phyloP scores from a whole-genome alignment of 352 stramenopile genomes.

The Phytophthora ramorum region DNA sequence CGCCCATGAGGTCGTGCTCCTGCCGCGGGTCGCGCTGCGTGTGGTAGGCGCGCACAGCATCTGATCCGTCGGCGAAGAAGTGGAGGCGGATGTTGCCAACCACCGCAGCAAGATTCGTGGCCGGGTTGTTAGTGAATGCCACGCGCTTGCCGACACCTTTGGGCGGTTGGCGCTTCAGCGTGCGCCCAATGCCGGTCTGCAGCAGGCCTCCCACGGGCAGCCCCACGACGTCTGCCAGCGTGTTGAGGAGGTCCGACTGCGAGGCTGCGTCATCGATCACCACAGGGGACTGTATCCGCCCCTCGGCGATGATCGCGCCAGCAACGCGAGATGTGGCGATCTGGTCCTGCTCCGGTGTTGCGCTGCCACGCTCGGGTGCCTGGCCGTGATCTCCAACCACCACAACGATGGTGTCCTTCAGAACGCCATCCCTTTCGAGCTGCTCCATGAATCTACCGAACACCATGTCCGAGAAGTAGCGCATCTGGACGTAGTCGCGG shows the following conservation, averaged over 20 bases:
- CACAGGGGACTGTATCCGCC: conserved; percentile 44
- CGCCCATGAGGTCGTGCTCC: conserved; percentile 53
- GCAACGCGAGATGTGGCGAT: conserved; percentile 53
- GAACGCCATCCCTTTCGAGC: conserved; percentile 55
- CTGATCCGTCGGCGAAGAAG: conserved; percentile 56
- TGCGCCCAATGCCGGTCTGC: conserved; percentile 63
- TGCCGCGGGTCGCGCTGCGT: conserved; percentile 49
- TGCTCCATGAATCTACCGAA: conserved; percentile 68
- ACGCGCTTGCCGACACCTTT: conserved; percentile 36
- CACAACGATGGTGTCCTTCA: conserved; percentile 74
- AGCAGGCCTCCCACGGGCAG: conserved; percentile 54
- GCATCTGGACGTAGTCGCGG: conserved; percentile 69
- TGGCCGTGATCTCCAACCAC: conserved; percentile 74
- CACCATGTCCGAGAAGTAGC: conserved; percentile 68
- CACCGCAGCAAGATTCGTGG: conserved; percentile 58
- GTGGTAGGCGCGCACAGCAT: conserved; percentile 61
- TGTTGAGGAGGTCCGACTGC: conserved; percentile 74
- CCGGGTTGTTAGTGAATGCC: conserved; percentile 65
- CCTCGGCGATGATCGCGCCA: conserved; percentile 63
- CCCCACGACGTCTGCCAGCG: conserved; percentile 71
- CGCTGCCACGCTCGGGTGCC: conserved; percentile 50
- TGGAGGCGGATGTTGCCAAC: conserved; percentile 62
- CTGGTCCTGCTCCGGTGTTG: conserved; percentile 59
- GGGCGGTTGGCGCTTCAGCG: conserved; percentile 58
- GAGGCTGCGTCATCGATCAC: conserved; percentile 52